Evolutionary conservation across 306 rosid genomes (phyloP).

Genomic region (Crataegus laevigata): DNA sequence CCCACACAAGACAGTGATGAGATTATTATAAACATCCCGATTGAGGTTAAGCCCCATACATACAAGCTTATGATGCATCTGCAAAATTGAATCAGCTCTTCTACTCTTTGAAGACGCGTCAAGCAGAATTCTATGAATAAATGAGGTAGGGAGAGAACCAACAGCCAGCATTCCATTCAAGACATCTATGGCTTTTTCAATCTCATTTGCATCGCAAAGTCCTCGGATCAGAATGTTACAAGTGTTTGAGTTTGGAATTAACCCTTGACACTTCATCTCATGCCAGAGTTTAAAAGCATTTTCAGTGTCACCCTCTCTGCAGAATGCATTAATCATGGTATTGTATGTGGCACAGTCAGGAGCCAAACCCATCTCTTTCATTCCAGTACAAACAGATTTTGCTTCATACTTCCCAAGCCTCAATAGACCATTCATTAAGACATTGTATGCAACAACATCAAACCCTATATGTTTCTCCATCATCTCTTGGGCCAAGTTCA

Average conservation of each 20-base stretch:
- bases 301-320: slow-evolving; percentile 50
- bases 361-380: slow-evolving; percentile 61
- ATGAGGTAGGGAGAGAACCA: slow-evolving; percentile 44
- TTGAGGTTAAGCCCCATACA: slow-evolving; percentile 54
- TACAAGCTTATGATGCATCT: slow-evolving; percentile 57
- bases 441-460: slow-evolving; percentile 85
- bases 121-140: slow-evolving; percentile 55
- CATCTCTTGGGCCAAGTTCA: slow-evolving; percentile 69
- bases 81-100: slow-evolving; percentile 53
- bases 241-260: slow-evolving; percentile 49
- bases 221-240: slow-evolving; percentile 55
- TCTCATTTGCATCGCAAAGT: slow-evolving; percentile 58
- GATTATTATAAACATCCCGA: slow-evolving; percentile 52
- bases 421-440: slow-evolving; percentile 62
- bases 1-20: slow-evolving; percentile 62
- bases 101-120: slow-evolving; percentile 50
- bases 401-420: slow-evolving; percentile 65
- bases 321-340: slow-evolving; percentile 56
- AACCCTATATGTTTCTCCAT: slow-evolving; percentile 43
- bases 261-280: slow-evolving; percentile 67
- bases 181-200: slow-evolving; percentile 49
- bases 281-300: slow-evolving; percentile 57
- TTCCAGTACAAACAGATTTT: slow-evolving; percentile 50
- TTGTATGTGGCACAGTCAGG: slow-evolving; percentile 74
- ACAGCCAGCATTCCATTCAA: slow-evolving; percentile 49